Evolutionary conservation across 345 rosid genomes (phyloP), one percentile per base, ranked within the genome.

Genomic region (Salix koriyanagi): DNA sequence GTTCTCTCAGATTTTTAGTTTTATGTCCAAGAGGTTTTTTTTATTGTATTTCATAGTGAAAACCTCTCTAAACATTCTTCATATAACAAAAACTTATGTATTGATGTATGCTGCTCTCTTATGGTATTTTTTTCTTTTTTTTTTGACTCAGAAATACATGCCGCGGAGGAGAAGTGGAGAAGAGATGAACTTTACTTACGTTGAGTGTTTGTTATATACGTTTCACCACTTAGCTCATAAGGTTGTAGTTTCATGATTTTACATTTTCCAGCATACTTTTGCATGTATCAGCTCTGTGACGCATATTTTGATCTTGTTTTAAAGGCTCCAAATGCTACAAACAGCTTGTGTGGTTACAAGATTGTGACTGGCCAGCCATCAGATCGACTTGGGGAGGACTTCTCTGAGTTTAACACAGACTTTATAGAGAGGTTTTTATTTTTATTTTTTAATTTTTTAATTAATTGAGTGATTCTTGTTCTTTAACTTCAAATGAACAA

Each of bases 331-430:
- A 96, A 96, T 88, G 97, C 99, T 42, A 88, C 97, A 73, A 96
- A 96, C 81, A 86, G 97, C 83, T 83, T 96, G 54, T 96, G 99
- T 71, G 99, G 98, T 73, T 94, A 96, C 86, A 92, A 92, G 83
- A 91, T 95, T 80, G 99, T 95, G 81, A 93, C 98, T 19, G 98
- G 98, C 39, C 97, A 95, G 83, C 99, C 99, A 76, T 95, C 99
- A 68, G 97, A 95, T 76, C 88, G 97, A 87, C 91, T 95, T 42
- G 99, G 99, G 72, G 98, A 95, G 87, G 96, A 93, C 83, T 96
- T 96, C 88, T 91, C 96, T 21, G 99, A 92, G 85, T 74, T 80
- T 41, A 84, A 85, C 83, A 94, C 91, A 82, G 97, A 96, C 76
- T 96, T 96, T 77, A 90, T 84, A 61, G 99, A 94, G 84, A 94